Evolutionary conservation across 2,329 filamentous ascomycete species (phyloP).

Genomic region (Aspergillus nomiae): DNA sequence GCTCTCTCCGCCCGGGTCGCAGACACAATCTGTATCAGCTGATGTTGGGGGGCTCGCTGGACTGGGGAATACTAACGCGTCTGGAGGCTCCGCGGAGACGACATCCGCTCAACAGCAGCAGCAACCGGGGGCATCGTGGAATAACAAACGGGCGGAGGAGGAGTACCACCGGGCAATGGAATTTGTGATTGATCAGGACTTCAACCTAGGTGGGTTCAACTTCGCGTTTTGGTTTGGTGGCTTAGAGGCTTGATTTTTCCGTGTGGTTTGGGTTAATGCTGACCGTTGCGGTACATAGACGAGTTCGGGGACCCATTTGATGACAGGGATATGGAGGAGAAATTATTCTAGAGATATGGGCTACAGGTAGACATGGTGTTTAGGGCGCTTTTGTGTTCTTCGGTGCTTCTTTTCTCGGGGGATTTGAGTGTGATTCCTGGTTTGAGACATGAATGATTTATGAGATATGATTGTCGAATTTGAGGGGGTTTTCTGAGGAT

Average conservation of each 20-base stretch:
- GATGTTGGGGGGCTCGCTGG: constrained; percentile 2
- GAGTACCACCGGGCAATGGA: constrained; percentile 56
- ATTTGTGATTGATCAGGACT: constrained; percentile 54
- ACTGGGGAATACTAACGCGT: neutral
- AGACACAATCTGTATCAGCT: constrained; percentile 27
- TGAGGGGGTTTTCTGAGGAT: neutral
- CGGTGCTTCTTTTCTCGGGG: constrained; percentile 1
- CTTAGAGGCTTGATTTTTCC: neutral
- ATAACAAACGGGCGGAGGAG: constrained; percentile 59
- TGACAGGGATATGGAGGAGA: constrained; percentile 40
- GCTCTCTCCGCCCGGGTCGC: constrained; percentile 58
- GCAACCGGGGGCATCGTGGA: constrained; percentile 55
- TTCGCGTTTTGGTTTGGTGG: neutral
- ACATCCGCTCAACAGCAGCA: constrained; percentile 11
- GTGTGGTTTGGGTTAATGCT: neutral
- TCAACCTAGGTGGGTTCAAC: constrained; percentile 43
- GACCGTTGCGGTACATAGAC: constrained; percentile 28
- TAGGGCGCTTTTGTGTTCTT: constrained; percentile 9
- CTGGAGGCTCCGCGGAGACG: neutral
- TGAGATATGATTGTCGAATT: constrained; percentile 25
- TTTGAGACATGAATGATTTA: constrained; percentile 23
- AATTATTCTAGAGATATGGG: constrained; percentile 14
- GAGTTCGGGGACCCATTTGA: constrained; percentile 51
- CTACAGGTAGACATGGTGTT: constrained; percentile 5
- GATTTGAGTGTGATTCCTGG: neutral